A percentile compares a stretch with the other conserved stretches of the same genome.
phyloP scores from a whole-genome alignment of 1,284 basidiomycete genomes.

The Somion occarium region DNA sequence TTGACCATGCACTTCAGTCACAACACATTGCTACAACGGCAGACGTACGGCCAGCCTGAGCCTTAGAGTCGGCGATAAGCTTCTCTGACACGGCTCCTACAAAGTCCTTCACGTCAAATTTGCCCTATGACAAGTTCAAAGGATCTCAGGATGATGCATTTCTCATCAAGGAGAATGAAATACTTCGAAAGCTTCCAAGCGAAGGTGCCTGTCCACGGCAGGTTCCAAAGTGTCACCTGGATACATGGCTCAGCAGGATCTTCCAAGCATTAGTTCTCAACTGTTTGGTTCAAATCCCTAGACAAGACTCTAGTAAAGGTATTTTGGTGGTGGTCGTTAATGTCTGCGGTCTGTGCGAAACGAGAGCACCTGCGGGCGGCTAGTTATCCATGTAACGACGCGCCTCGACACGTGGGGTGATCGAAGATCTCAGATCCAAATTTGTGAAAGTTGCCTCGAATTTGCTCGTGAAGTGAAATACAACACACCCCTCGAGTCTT shows the following conservation, averaged over 20 bases:
- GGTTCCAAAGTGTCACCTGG: constrained; percentile 20
- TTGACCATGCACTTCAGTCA: constrained; percentile 3
- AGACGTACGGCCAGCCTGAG: constrained; percentile 75
- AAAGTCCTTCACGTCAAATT: constrained; percentile 92
- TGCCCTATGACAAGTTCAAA: constrained; percentile 46
- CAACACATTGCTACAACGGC: not conserved
- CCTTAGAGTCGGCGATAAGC: constrained; percentile 80
- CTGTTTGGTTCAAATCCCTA: too few species aligned
- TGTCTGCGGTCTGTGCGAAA: too few species aligned
- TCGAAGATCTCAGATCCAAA: constrained; percentile 5
- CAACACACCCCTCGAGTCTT: not conserved
- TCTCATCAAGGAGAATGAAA: not conserved
- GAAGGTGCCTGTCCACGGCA: constrained; percentile 24
- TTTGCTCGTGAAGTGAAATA: not conserved
- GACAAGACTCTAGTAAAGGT: too few species aligned
- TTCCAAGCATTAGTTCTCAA: too few species aligned
- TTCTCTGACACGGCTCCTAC: constrained; percentile 82
- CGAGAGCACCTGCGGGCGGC: too few species aligned
- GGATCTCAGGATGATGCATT: not conserved
- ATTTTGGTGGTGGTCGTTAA: too few species aligned
- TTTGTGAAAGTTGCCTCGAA: not conserved
- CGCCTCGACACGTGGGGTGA: not conserved
- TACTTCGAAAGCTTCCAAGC: constrained; percentile 29
- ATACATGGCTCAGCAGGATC: constrained; percentile 1
- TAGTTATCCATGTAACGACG: not conserved